Evolutionary conservation across 495 filamentous ascomycete species (phyloP).

Genomic region (Neurospora africana): DNA sequence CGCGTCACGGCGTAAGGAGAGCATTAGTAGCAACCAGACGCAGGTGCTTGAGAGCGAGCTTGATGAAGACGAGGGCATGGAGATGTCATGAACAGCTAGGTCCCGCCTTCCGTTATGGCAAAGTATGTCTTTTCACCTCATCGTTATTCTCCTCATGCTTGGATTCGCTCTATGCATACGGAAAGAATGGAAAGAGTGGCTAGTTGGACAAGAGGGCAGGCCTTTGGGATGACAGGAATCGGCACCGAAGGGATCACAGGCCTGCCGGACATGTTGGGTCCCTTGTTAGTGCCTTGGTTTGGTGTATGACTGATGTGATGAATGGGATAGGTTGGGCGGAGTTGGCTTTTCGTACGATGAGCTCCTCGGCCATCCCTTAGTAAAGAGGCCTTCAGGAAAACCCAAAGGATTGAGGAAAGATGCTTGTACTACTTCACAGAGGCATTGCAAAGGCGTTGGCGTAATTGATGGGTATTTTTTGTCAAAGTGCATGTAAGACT

Average conservation of each 20-base stretch:
- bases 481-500: not conserved
- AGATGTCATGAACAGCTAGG: conserved; percentile 24
- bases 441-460: not conserved
- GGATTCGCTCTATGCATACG: not conserved
- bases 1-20: conserved; percentile 40
- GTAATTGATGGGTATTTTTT: not conserved
- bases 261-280: not conserved
- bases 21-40: conserved; percentile 46
- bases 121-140: not conserved
- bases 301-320: not conserved
- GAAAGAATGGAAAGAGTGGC: not conserved
- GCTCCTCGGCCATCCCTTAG: not conserved
- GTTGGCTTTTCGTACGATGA: not conserved
- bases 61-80: conserved; percentile 59
- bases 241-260: not conserved
- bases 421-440: not conserved
- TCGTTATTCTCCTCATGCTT: not conserved
- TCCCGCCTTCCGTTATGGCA: not conserved
- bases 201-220: not conserved
- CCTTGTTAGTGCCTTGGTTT: not conserved
- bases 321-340: not conserved
- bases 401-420: not conserved
- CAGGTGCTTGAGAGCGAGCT: conserved; percentile 51
- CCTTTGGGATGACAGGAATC: not conserved
- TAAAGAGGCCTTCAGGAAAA: not conserved